Conservation (phyloP, 805 yeast genomes). For the Metschnikowia chrysomelidarum region DNA sequence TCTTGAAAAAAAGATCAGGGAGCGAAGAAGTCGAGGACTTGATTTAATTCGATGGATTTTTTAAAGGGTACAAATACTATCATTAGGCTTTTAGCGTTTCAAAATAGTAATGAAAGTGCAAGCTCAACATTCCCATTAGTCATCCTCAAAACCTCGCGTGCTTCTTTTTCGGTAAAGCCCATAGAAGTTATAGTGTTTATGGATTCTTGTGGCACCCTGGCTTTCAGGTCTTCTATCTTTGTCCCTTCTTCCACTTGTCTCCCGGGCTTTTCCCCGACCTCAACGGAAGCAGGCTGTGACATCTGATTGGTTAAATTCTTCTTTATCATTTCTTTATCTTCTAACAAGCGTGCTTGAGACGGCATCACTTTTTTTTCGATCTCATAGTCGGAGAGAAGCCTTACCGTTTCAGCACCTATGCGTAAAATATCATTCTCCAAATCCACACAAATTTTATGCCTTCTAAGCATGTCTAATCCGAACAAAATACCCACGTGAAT, state of each 20-base stretch:
- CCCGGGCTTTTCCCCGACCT: no score
- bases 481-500: slow-evolving; percentile 69
- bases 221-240: no score
- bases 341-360: no score
- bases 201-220: slow-evolving; percentile 4
- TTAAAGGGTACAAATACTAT: neutral
- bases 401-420: slow-evolving; percentile 71
- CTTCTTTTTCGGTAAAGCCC: slow-evolving; percentile 71
- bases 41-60: slow-evolving; percentile 1
- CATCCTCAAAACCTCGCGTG: slow-evolving; percentile 57
- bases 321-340: no score
- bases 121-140: slow-evolving; percentile 78
- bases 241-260: no score
- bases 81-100: slow-evolving; percentile 14
- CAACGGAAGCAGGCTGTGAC: no score
- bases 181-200: slow-evolving; percentile 38
- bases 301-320: no score
- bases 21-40: slow-evolving; percentile 33
- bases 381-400: slow-evolving; percentile 72
- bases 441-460: slow-evolving; percentile 83
- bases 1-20: slow-evolving; percentile 70
- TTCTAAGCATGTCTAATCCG: slow-evolving; percentile 87
- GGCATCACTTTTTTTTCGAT: slow-evolving; percentile 40
- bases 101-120: slow-evolving; percentile 79
- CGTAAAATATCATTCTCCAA: slow-evolving; percentile 60